Base-by-base conservation (phyloP, 208 protist genomes). In the Balamuthia mandrillaris region DNA sequence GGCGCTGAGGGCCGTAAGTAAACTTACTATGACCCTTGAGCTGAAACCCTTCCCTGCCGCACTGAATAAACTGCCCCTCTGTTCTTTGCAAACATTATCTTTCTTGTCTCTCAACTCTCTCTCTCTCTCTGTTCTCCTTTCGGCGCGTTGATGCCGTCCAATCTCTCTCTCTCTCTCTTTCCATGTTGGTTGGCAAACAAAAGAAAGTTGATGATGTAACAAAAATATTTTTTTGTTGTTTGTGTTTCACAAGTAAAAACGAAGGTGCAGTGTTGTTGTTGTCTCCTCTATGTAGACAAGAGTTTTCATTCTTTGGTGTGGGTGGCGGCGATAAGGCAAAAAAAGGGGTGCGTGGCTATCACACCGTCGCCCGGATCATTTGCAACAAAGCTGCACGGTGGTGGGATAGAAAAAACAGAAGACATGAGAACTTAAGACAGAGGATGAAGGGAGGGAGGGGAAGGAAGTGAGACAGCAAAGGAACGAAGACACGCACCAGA, bases 301-400 rank as follows among this genome's bases (percentile, higher is more conserved):
- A n/a, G n/a, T n/a, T n/a, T n/a, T n/a, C n/a, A n/a, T n/a, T n/a
- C n/a, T n/a, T n/a, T n/a, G n/a, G n/a, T n/a, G n/a, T n/a, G n/a
- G n/a, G n/a, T n/a, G n/a, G n/a, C n/a, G n/a, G n/a, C n/a, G n/a
- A n/a, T n/a, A n/a, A n/a, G n/a, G n/a, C n/a, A n/a, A n/a, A n/a
- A n/a, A n/a, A n/a, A 31, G 54, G 29, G 14, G 5, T 35, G n/a
- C 7, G 65, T 74, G 24, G 41, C 51, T 31, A 35, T 31, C 51
- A 74, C 41, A 74, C 44, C 39, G 65, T 31, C 51, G 65, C 51
- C 65, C 65, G 65, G 65, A 74, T 74, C 65, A 74, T 74, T 42
- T 74, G 65, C 5, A 74, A 42, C 9, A 74, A 9, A 31, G 65
- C 65, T 74, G 39, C 7, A 10, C 33, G 24, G 2, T 29, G 3